phyloP scores from a whole-genome alignment of 768 basidiomycete genomes.

The Nidula microcarpa region DNA sequence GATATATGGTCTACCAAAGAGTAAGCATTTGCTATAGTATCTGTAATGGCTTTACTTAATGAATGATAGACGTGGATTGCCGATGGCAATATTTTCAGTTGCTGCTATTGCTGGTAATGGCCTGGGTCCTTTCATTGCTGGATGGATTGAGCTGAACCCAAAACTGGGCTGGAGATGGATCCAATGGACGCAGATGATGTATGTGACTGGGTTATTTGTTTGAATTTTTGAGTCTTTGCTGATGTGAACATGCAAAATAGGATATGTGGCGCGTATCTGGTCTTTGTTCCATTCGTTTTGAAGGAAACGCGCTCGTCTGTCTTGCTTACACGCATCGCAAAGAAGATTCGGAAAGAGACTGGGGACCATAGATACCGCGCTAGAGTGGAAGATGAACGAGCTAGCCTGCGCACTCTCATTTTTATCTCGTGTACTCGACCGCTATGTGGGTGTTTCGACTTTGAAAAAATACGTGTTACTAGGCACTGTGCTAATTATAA shows the following conservation, averaged over 20 bases:
- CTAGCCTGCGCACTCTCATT: conserved; percentile 54
- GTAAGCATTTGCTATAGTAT: conserved; percentile 26
- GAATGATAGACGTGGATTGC: conserved; percentile 61
- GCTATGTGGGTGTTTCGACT: conserved; percentile 45
- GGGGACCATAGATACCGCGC: conserved; percentile 63
- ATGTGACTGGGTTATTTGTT: conserved; percentile 10
- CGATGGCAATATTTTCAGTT: conserved; percentile 72
- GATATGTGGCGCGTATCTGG: conserved; percentile 44
- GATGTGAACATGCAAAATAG: conserved; percentile 23
- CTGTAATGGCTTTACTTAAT: background rate
- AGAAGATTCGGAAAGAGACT: conserved; percentile 58
- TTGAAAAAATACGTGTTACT: too few species aligned
- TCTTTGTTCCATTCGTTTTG: conserved; percentile 53
- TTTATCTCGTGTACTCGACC: conserved; percentile 70
- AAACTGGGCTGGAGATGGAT: conserved; percentile 74
- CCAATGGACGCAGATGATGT: conserved; percentile 71
- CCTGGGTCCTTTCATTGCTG: conserved; percentile 55
- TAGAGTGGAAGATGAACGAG: conserved; percentile 60
- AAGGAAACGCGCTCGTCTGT: conserved; percentile 73
- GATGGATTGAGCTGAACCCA: conserved; percentile 57
- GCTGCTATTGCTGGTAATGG: conserved; percentile 58
- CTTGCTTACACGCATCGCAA: conserved; percentile 63
- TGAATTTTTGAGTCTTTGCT: background rate
- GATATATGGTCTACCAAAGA: conserved; percentile 66
- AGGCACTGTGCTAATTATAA: too few species aligned